Evolutionary conservation across 2,329 filamentous ascomycete genomes (phyloP).

Genomic region (Bipolaris zeicola): DNA sequence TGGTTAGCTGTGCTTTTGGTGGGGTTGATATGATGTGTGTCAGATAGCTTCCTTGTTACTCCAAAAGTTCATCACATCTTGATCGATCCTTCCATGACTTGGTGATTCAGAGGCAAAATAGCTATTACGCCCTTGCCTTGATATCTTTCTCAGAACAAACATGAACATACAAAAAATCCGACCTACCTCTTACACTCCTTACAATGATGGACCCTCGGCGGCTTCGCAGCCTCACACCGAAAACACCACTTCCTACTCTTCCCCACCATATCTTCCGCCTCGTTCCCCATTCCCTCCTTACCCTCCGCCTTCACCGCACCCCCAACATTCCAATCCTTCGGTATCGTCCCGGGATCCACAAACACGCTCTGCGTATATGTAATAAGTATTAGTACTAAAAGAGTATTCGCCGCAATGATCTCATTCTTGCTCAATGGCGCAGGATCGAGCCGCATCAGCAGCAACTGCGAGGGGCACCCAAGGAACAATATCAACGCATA

Average conservation of each 20-base stretch:
- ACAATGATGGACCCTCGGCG: constrained; percentile 81
- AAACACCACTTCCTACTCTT: constrained; percentile 68
- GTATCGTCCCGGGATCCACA: constrained; percentile 63
- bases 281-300: background rate
- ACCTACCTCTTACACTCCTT: constrained; percentile 68
- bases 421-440: constrained; percentile 65
- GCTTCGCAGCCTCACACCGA: constrained; percentile 76
- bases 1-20: background rate
- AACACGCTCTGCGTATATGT: constrained; percentile 71
- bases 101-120: too few species aligned
- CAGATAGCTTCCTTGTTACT: background rate
- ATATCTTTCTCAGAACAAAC: too few species aligned
- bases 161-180: background rate
- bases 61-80: background rate
- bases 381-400: constrained; percentile 68
- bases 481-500: constrained; percentile 71
- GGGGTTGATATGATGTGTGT: background rate
- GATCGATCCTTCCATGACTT: background rate
- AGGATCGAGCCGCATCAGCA: constrained; percentile 65
- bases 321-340: constrained; percentile 37
- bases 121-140: too few species aligned
- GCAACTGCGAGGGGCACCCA: constrained; percentile 72
- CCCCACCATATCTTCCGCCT: constrained; percentile 4
- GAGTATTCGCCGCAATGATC: constrained; percentile 67
- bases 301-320: background rate